A percentile compares a stretch with the other conserved stretches of the same genome.
These are phyloP conservation scores for Austroboletus festivus DNA, from an alignment of 768 basidiomycete species.

Conservation along the genomic window DNA sequence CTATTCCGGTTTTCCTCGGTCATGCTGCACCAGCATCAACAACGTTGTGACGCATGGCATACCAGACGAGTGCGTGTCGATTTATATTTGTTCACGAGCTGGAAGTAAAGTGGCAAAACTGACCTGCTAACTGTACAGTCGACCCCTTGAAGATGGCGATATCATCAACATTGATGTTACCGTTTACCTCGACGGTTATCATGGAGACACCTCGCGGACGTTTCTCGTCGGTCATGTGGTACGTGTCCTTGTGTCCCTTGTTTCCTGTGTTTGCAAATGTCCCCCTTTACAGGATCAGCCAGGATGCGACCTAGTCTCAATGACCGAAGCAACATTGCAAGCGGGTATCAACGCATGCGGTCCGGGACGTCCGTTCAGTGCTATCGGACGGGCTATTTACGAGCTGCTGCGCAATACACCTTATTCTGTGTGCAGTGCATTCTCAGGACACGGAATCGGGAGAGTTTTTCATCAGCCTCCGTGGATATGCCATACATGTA, in stretches of 20 bases:
- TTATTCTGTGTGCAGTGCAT: conserved; percentile 67
- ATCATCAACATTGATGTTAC: conserved; percentile 90
- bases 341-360: conserved; percentile 73
- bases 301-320: conserved; percentile 61
- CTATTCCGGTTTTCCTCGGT: conserved; percentile 56
- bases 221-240: conserved; percentile 82
- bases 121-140: conserved; percentile 44
- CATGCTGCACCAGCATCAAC: conserved; percentile 70
- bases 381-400: conserved; percentile 72
- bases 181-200: conserved; percentile 77
- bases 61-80: conserved; percentile 71
- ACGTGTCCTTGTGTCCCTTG: conserved; percentile 14
- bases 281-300: conserved; percentile 62
- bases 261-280: not conserved
- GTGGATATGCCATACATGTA: conserved; percentile 79
- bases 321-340: conserved; percentile 63
- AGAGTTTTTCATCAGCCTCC: conserved; percentile 75
- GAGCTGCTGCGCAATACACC: conserved; percentile 35
- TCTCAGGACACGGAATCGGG: conserved; percentile 88
- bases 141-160: conserved; percentile 76
- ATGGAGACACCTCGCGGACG: conserved; percentile 86
- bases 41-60: conserved; percentile 88
- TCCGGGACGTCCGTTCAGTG: conserved; percentile 63
- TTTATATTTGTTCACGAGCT: not conserved
- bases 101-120: not conserved